These are phyloP conservation scores for Botrytis deweyae DNA, from an alignment of 2,329 filamentous ascomycete genomes.

Conservation along the genomic window DNA sequence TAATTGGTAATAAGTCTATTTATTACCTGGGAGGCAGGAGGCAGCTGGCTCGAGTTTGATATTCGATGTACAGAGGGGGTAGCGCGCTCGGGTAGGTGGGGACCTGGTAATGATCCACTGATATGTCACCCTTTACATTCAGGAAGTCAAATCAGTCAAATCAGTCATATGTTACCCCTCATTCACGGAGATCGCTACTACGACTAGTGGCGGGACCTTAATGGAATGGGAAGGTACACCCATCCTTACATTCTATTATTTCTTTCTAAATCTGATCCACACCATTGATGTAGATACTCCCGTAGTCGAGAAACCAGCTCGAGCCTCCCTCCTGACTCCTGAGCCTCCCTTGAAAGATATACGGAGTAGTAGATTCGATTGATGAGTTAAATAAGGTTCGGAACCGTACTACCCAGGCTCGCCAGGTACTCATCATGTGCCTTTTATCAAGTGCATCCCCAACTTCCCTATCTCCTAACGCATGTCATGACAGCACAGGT, in stretches of 20 bases:
- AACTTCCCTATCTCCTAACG: neutral
- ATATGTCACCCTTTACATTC: neutral
- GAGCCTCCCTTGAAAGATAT: too few relatives aligned
- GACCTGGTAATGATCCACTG: neutral
- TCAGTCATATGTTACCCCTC: neutral
- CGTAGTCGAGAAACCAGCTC: neutral
- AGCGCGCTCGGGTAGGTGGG: neutral
- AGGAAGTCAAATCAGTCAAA: neutral
- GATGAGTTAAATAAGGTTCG: neutral
- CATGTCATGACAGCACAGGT: neutral
- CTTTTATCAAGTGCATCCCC: neutral
- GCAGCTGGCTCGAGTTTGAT: neutral
- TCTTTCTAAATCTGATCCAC: neutral
- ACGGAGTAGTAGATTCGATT: neutral
- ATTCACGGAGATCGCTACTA: neutral
- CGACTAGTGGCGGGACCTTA: neutral
- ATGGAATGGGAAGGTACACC: neutral
- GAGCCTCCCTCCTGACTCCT: too few relatives aligned
- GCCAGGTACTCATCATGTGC: neutral
- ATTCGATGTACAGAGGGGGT: neutral
- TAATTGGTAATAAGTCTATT: too few relatives aligned
- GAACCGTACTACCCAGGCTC: neutral
- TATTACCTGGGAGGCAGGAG: too few relatives aligned
- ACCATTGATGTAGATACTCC: too few relatives aligned
- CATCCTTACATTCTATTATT: neutral